Evolutionary conservation across 371 early-diverging fungal species (phyloP).

Genomic region (Mucor sp.): DNA sequence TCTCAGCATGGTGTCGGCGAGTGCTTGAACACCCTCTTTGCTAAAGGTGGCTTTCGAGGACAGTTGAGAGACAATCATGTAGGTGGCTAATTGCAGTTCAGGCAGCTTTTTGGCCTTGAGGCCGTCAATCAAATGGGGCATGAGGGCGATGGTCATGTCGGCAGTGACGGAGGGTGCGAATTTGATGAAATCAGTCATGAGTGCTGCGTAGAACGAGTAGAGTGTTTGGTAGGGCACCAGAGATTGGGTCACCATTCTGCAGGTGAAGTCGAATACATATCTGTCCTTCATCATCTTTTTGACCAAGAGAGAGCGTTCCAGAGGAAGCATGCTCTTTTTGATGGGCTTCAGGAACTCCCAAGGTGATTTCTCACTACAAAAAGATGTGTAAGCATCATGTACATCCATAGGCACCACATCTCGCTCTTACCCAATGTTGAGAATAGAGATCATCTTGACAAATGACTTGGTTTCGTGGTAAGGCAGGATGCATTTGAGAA

Average conservation of each 20-base stretch:
- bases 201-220: slow-evolving; percentile 69
- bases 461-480: slow-evolving; percentile 93
- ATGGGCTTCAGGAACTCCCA: slow-evolving; percentile 72
- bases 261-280: slow-evolving; percentile 69
- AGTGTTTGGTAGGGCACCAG: slow-evolving; percentile 56
- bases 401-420: background rate
- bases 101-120: slow-evolving; percentile 45
- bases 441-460: slow-evolving; percentile 74
- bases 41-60: slow-evolving; percentile 54
- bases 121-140: slow-evolving; percentile 64
- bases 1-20: slow-evolving; percentile 49
- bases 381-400: background rate
- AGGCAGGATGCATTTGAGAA: slow-evolving; percentile 82
- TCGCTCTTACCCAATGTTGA: slow-evolving; percentile 63
- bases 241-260: slow-evolving; percentile 54
- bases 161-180: slow-evolving; percentile 50
- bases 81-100: slow-evolving; percentile 63
- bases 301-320: slow-evolving; percentile 66
- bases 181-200: slow-evolving; percentile 64
- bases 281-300: slow-evolving; percentile 58
- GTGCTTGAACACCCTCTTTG: slow-evolving; percentile 46
- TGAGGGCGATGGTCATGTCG: slow-evolving; percentile 46
- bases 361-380: slow-evolving; percentile 54
- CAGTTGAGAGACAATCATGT: slow-evolving; percentile 73
- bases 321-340: slow-evolving; percentile 58